These are phyloP conservation scores for Apiospora malaysiana DNA, from an alignment of 2,329 filamentous ascomycete genomes.

Conservation along the genomic window DNA sequence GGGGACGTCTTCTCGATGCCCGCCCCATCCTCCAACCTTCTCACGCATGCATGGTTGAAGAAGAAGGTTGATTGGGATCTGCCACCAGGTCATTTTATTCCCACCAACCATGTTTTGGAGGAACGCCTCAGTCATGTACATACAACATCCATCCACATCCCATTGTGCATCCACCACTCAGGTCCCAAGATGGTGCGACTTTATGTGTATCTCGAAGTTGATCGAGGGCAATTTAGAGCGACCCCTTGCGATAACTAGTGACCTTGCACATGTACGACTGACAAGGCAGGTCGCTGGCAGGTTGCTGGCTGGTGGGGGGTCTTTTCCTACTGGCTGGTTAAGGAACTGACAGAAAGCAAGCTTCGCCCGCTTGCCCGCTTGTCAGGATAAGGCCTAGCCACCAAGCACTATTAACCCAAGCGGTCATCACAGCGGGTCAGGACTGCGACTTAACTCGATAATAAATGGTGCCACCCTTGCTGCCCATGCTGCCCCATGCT, in stretches of 20 bases:
- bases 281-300: background rate
- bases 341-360: constrained; percentile 12
- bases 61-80: background rate
- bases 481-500: background rate
- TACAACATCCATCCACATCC: constrained; percentile 6
- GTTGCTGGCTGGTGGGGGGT: too few relatives aligned
- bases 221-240: background rate
- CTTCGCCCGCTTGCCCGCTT: background rate
- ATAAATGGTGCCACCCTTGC: constrained; percentile 3
- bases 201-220: background rate
- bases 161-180: background rate
- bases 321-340: background rate
- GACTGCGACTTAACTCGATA: background rate
- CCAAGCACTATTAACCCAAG: constrained; percentile 13
- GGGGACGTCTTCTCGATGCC: background rate
- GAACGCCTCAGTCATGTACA: background rate
- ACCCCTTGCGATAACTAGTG: background rate
- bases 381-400: constrained; percentile 5
- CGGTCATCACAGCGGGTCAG: constrained; percentile 13
- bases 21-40: background rate
- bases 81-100: background rate
- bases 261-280: background rate
- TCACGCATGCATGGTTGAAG: background rate
- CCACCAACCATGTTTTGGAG: background rate
- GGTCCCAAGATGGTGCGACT: background rate